Evolutionary conservation across 2,329 filamentous ascomycete genomes (phyloP), one percentile per base, ranked within the genome.

Genomic region (Aspergillus pseudotamarii): DNA sequence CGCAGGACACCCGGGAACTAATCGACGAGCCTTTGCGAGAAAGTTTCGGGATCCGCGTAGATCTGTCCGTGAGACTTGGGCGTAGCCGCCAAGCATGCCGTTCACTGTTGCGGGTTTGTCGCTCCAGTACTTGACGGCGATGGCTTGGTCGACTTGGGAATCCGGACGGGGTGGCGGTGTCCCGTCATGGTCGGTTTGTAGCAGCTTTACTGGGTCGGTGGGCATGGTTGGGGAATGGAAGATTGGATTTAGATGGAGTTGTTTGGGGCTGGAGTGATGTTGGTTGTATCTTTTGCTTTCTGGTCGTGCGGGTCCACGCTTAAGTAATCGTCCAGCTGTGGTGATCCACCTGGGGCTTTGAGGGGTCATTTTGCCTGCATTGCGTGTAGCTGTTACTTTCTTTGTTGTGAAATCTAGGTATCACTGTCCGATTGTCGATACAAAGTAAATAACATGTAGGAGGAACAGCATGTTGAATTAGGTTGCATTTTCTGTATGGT

Each of bases 21-120:
- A 55, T 0, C 75, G 71, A 3, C 85, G 84, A 4, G 92, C 79
- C 71, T 91, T 91, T 12, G 85, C 83, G 36, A 93, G 76, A 74
- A 93, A 92, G 54, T 85, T 88, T 41, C 84, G 83, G 0, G 88
- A 91, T 46, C 88, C 89, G 69, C 88, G 86, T 6, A 94, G 82
- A 75, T 93, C 91, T 63, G 90, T 84, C 62, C 86, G 85, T 30
- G 87, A 90, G 71, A 92, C 85, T 74, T 88, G 83, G 2, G 86
- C 86, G 81, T 77, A 93, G 63, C 86, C 91, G 65, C 92, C 93
- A 1, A 96, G 88, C 89, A 65, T 63, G 51, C 57, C 69, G 71
- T 89, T 85, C 61, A 85, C 81, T 63, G 84, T 74, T 30, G 75
- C 66, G 45, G 72, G 64, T 48, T 75, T 69, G 28, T 66, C 63